phyloP scores from a whole-genome alignment of 768 basidiomycete genomes.

The Lactarius sp. region DNA sequence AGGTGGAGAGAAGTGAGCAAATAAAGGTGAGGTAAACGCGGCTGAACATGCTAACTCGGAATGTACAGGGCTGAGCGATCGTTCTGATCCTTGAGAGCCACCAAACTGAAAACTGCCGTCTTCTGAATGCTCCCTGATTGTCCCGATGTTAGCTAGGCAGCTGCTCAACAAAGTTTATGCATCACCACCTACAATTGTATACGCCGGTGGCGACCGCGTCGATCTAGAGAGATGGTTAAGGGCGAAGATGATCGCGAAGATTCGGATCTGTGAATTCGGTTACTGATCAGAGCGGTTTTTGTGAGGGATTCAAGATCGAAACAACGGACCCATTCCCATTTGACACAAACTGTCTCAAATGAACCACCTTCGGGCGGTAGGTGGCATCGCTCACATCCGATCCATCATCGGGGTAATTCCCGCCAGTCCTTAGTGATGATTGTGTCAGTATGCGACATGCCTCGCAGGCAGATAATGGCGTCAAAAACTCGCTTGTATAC shows the following conservation, averaged over 20 bases:
- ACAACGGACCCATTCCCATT: conserved; percentile 16
- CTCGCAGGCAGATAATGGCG: background rate
- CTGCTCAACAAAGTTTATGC: background rate
- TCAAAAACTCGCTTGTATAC: conserved; percentile 18
- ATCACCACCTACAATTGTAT: conserved; percentile 16
- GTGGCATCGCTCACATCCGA: conserved; percentile 9
- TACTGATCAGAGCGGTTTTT: background rate
- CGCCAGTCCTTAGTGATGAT: conserved; percentile 16
- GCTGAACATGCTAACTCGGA: conserved; percentile 12
- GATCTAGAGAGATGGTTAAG: conserved; percentile 21
- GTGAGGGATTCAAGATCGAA: background rate
- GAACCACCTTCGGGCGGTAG: conserved; percentile 24
- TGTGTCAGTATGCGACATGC: background rate
- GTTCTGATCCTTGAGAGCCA: conserved; percentile 14
- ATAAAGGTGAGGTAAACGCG: background rate
- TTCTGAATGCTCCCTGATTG: conserved; percentile 17
- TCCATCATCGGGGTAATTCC: conserved; percentile 15
- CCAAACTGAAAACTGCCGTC: conserved; percentile 11
- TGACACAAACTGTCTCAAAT: conserved; percentile 20
- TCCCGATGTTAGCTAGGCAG: background rate
- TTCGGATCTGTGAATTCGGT: background rate
- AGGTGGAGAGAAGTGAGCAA: conserved; percentile 1
- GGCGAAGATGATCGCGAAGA: conserved; percentile 17
- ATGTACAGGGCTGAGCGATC: conserved; percentile 9
- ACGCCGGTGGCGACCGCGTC: conserved; percentile 12